A percentile compares a stretch with the other conserved stretches of the same genome.
Conservation (phyloP, 148 eudicot genomes). For the Talinum fruticosum region DNA sequence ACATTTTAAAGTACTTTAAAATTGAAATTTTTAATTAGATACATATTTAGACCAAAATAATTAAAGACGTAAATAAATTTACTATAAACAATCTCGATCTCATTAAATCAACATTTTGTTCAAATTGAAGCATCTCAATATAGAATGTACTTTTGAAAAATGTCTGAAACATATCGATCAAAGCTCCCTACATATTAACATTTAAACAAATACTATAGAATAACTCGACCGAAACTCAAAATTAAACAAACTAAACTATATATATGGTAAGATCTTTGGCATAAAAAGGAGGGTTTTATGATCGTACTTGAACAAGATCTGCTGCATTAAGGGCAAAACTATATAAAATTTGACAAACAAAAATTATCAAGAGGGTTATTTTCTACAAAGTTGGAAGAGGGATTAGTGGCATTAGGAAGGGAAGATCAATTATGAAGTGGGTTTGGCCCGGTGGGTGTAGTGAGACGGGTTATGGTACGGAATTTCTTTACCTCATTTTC, state of each 20-base stretch:
- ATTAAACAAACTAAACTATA: neutral
- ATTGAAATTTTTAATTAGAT: neutral
- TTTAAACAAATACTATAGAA: too few species aligned
- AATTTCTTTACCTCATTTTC: conserved; percentile 26
- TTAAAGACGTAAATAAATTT: neutral
- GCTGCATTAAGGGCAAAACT: neutral
- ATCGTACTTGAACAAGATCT: conserved; percentile 4
- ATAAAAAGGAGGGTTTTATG: neutral
- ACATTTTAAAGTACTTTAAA: neutral
- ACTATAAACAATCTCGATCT: too few species aligned
- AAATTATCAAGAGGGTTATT: neutral
- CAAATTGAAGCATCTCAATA: too few species aligned
- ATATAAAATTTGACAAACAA: neutral
- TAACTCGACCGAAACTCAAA: too few species aligned
- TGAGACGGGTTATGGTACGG: conserved; percentile 15
- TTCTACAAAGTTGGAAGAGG: neutral
- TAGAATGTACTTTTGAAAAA: too few species aligned
- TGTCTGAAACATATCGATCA: too few species aligned
- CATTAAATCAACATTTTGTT: too few species aligned
- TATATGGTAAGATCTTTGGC: neutral
- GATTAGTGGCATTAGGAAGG: neutral
- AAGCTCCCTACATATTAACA: too few species aligned
- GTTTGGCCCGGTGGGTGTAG: conserved; percentile 40
- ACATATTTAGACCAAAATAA: neutral
- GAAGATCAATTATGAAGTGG: conserved; percentile 34